A percentile compares a stretch with the other conserved stretches of the same genome.
Evolutionary conservation across 2,329 filamentous ascomycete genomes (phyloP).

Genomic region (Trichoderma cornu-damae): DNA sequence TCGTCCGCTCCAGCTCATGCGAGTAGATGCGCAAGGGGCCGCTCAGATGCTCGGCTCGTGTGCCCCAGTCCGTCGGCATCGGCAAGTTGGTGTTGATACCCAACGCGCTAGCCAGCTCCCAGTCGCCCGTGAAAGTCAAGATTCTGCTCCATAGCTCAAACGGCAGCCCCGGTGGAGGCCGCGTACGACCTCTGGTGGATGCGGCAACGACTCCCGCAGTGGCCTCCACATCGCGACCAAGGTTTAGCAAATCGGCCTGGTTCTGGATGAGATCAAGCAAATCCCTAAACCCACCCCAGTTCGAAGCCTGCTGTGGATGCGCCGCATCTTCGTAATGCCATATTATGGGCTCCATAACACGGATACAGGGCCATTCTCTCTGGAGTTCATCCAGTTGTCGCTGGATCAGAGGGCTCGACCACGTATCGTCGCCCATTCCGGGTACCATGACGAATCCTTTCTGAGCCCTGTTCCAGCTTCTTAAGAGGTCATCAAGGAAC

Average conservation of each 20-base stretch:
- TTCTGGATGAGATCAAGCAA: constrained; percentile 71
- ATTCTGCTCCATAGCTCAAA: constrained; percentile 88
- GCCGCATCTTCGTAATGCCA: constrained; percentile 66
- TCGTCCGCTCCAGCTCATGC: constrained; percentile 77
- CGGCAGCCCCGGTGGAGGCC: constrained; percentile 53
- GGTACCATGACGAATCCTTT: constrained; percentile 83
- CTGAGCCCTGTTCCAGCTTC: constrained; percentile 75
- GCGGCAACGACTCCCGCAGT: constrained; percentile 38
- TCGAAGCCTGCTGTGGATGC: constrained; percentile 49
- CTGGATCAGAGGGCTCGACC: constrained; percentile 84
- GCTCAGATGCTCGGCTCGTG: constrained; percentile 52
- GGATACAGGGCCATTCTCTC: constrained; percentile 81
- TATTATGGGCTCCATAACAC: constrained; percentile 72
- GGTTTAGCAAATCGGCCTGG: constrained; percentile 67
- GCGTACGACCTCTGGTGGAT: constrained; percentile 32
- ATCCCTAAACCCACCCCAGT: constrained; percentile 63
- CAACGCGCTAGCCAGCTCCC: constrained; percentile 80
- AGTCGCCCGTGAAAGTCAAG: constrained; percentile 77
- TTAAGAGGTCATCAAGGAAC: constrained; percentile 71
- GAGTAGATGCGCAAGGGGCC: constrained; percentile 67
- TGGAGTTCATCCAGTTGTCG: constrained; percentile 80
- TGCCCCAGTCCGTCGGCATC: constrained; percentile 64
- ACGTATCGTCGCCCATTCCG: constrained; percentile 83
- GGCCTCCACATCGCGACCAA: constrained; percentile 65
- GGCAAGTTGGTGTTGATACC: constrained; percentile 74